phyloP scores from a whole-genome alignment of 2,329 filamentous ascomycete species.

The Thermomyces lanuginosus region DNA sequence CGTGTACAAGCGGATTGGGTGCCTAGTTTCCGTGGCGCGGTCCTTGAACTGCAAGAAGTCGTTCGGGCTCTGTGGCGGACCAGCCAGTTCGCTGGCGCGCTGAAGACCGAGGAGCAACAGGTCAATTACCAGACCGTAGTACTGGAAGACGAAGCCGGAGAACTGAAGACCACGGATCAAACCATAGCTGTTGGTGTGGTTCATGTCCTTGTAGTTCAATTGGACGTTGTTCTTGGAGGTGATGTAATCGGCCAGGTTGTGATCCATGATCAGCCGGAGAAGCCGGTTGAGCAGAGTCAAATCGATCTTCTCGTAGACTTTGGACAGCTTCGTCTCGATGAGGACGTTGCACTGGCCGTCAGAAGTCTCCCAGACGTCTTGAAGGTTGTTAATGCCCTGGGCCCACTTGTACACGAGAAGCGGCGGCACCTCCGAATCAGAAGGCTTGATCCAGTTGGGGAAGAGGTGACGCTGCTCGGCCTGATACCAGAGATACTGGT shows the following conservation, averaged over 20 bases:
- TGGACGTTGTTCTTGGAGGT: slow-evolving; percentile 99
- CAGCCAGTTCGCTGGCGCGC: slow-evolving; percentile 93
- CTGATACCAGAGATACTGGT: slow-evolving; percentile 98
- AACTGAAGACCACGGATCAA: slow-evolving; percentile 97
- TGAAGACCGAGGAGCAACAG: slow-evolving; percentile 81
- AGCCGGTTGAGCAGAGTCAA: slow-evolving; percentile 87
- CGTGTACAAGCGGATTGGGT: slow-evolving; percentile 94
- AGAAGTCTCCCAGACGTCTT: slow-evolving; percentile 83
- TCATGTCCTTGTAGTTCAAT: slow-evolving; percentile 99
- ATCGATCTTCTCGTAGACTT: slow-evolving; percentile 99
- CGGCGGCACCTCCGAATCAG: slow-evolving; percentile 91
- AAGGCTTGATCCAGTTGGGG: slow-evolving; percentile 97
- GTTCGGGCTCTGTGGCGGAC: slow-evolving; percentile 82
- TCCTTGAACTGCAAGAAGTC: slow-evolving; percentile 97
- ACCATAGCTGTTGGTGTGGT: slow-evolving; percentile 95
- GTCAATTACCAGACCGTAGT: slow-evolving; percentile 91
- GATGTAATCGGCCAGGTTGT: slow-evolving; percentile 97
- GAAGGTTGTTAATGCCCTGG: slow-evolving; percentile 95
- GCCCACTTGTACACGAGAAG: slow-evolving; percentile 97
- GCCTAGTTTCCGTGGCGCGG: slow-evolving; percentile 74
- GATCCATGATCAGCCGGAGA: slow-evolving; percentile 92
- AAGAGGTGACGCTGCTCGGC: slow-evolving; percentile 94
- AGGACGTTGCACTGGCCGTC: slow-evolving; percentile 97
- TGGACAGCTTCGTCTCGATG: slow-evolving; percentile 96
- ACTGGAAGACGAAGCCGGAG: slow-evolving; percentile 97